Evolutionary conservation across 129 eudicot species (phyloP).

Genomic region (Flaveria ramosissima): DNA sequence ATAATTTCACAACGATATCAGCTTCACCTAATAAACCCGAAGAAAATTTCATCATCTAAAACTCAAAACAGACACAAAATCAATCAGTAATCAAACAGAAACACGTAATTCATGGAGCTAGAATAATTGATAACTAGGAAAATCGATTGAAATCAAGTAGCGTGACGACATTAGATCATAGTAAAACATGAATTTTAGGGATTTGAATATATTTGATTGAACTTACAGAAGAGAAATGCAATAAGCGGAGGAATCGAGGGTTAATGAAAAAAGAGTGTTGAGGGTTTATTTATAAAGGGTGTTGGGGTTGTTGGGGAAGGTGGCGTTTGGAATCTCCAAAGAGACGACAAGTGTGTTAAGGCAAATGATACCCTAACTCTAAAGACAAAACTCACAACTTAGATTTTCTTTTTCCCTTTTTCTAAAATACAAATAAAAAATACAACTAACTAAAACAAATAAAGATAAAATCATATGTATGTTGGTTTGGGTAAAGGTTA

Average conservation of each 20-base stretch:
- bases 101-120: background rate
- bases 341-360: background rate
- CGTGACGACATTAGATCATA: no score
- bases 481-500: no score
- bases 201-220: background rate
- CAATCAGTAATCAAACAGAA: slow-evolving; percentile 3
- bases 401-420: no score
- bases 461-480: no score
- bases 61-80: background rate
- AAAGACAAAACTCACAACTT: slow-evolving; percentile 4
- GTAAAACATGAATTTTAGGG: no score
- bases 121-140: background rate
- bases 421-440: no score
- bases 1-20: background rate
- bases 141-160: background rate
- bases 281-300: background rate
- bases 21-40: background rate
- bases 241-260: slow-evolving; percentile 2
- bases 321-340: slow-evolving; percentile 2
- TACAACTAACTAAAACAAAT: no score
- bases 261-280: background rate
- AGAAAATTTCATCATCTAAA: background rate
- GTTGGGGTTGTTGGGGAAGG: slow-evolving; percentile 5
- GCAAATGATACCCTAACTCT: slow-evolving; percentile 3
- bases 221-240: slow-evolving; percentile 3